Evolutionary conservation across 2,329 filamentous ascomycete species (phyloP), one percentile per base, ranked within the genome.

Genomic region (Didymella keratinophila): DNA sequence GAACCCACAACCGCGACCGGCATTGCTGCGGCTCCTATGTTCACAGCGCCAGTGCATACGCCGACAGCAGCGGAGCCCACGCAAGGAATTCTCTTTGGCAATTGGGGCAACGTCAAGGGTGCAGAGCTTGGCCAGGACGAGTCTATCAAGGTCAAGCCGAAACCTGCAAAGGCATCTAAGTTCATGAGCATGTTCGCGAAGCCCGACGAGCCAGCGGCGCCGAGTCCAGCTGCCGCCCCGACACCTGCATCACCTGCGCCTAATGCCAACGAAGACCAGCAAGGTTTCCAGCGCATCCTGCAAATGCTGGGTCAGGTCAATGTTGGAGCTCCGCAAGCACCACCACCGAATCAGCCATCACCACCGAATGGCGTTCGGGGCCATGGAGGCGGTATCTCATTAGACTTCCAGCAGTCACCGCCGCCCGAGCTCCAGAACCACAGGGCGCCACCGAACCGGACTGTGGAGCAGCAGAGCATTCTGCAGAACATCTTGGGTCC

Each of bases 271-370:
- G 87, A 88, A 61, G 93, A 97, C 70, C 92, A 92, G 76, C 90
- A 93, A 74, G 93, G 92, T 1, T 97, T 97, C 77, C 87, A 92
- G 64, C 86, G 88, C 43, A 85, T 97, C 44, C 81, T 97, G 34
- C 86, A 90, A 66, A 96, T 97, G 83, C 85, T 97, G 39, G 89
- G 93, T 48, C 80, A 81, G 45, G 64, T 68, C 36, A 75, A 63
- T 28, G 69, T 74, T 5, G 53, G 61, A 27, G 45, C 63, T 18
- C 65, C 62, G 20, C 60, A 55, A 41, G 46, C 63, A 41, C 52
- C 62, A 20, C 67, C 61, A n/a, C 68, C 66, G 45, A 66, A 54
- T 32, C 58, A 64, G 27, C 58, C 69, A 43, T 59, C 65, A 27
- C 69, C 69, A 18, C 56, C 59, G 4, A 77, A 76, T 44, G 72